Evolutionary conservation across 768 basidiomycete genomes (phyloP).

Genomic region (Podaxis pistillaris): DNA sequence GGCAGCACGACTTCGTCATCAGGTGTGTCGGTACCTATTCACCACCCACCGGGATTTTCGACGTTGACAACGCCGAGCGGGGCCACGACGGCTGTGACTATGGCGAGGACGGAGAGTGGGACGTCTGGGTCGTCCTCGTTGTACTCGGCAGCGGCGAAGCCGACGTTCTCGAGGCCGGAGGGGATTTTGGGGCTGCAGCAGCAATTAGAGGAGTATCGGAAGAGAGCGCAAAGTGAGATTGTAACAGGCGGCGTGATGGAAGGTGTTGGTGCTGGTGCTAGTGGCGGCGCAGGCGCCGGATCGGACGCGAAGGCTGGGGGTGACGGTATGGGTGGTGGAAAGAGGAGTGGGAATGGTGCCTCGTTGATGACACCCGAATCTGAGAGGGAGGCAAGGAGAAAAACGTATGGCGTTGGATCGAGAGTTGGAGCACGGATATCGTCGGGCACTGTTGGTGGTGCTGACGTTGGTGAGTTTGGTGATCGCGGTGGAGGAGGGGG

Average conservation of each 20-base stretch:
- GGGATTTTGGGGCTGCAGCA: conserved; percentile 56
- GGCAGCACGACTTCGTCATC: conserved; percentile 34
- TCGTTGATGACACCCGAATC: conserved; percentile 13
- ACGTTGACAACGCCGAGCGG: conserved; percentile 49
- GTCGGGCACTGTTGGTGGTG: conserved; percentile 32
- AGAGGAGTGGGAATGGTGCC: conserved; percentile 9
- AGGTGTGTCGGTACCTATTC: conserved; percentile 44
- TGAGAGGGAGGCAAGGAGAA: conserved; percentile 50
- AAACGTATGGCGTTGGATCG: conserved; percentile 29
- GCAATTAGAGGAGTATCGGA: conserved; percentile 39
- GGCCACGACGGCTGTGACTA: conserved; percentile 63
- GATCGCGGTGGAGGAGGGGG: conserved; percentile 12
- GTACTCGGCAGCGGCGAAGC: conserved; percentile 34
- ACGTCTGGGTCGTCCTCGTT: conserved; percentile 58
- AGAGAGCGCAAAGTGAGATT: conserved; percentile 23
- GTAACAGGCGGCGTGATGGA: conserved; percentile 17
- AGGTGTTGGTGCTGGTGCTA: background rate
- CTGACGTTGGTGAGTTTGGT: conserved; percentile 10
- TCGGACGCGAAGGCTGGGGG: background rate
- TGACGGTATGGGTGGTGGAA: background rate
- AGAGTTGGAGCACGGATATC: conserved; percentile 40
- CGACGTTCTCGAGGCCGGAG: conserved; percentile 51
- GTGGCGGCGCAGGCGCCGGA: background rate
- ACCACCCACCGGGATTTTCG: conserved; percentile 39
- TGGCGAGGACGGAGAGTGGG: conserved; percentile 48